Base-by-base conservation (phyloP, 2,329 filamentous ascomycete species). In the Verticillium zaregamsianum region DNA sequence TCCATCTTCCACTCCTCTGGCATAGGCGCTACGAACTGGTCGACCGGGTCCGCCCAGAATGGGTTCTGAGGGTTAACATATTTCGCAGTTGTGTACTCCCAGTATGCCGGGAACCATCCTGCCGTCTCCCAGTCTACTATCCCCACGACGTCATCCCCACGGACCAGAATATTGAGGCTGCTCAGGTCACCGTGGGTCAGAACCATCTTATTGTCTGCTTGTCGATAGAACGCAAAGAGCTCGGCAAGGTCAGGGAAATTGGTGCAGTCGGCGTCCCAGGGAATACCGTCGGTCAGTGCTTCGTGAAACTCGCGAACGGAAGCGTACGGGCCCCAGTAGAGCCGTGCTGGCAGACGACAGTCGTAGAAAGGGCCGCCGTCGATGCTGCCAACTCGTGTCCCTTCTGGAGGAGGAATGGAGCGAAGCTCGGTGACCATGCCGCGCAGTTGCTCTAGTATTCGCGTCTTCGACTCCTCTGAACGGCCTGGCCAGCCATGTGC, bases 111-210 rank as follows among this genome's bases (percentile, higher is more conserved):
- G 28, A 65, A 64, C 62, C 65, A 71, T 20, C 64, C 70, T 2
- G 66, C 59, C 3, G 62, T 68, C 61, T 71, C 68, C 69, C 68
- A 70, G 40, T 71, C 67, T 1, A 71, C 45, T 35, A 73, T 69
- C 0, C 68, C 70, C 5, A 69, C 66, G 6, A 74, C 59, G 25
- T 69, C 54, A 17, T 72, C 70, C 8, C 66, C 68, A 0, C 62
- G 60, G 0, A 71, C 65, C 1, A 75, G 20, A 6, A 74, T 61
- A 31, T 75, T 75, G 0, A 69, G 33, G 57, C 66, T 67, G 28
- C 68, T 71, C 0, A 75, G 60, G 33, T 75, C 70, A 54, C 73
- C 69, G 25, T 58, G 58, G 9, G 58, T 60, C 8, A 60, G 54
- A 5, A 60, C 58, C 23, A 35, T 35, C 9, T 58, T 33, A 4